Conservation (phyloP, 805 yeast species). For the Myxozyma sirexii region DNA sequence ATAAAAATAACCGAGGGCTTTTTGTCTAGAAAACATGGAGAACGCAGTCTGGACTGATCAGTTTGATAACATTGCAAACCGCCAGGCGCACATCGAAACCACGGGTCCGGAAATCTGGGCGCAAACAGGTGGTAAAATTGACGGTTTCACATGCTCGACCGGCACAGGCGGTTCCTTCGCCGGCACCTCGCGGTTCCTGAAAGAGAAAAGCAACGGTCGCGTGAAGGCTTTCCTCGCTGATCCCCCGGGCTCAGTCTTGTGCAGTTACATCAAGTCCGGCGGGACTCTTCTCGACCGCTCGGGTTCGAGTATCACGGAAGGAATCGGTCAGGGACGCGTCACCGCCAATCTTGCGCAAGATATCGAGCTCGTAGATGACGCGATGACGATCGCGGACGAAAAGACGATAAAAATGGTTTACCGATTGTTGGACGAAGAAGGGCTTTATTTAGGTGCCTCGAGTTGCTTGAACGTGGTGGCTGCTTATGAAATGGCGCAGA, state of each 20-base stretch:
- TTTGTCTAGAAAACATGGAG: conserved; percentile 59
- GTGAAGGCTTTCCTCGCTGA: conserved; percentile 77
- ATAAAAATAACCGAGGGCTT: no score
- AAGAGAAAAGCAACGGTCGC: conserved; percentile 63
- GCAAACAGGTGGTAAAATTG: conserved; percentile 74
- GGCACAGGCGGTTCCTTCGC: conserved; percentile 95
- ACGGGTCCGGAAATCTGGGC: conserved; percentile 94
- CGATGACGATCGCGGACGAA: conserved; percentile 74
- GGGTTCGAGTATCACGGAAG: conserved; percentile 92
- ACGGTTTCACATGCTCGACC: conserved; percentile 86
- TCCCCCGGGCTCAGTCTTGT: conserved; percentile 89
- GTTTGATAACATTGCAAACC: conserved; percentile 83
- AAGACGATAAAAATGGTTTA: conserved; percentile 83
- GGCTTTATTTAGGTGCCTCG: conserved; percentile 87
- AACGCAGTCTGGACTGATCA: conserved; percentile 95
- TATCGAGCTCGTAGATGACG: conserved; percentile 74
- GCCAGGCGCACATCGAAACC: conserved; percentile 84
- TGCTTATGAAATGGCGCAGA: conserved; percentile 73
- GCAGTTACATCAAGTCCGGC: conserved; percentile 71
- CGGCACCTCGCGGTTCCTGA: conserved; percentile 78
- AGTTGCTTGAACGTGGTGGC: conserved; percentile 90
- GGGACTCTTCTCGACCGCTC: conserved; percentile 69
- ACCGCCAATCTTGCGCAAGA: conserved; percentile 80
- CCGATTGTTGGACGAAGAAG: conserved; percentile 83
- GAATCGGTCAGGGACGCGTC: conserved; percentile 94